A percentile compares a stretch with the other conserved stretches of the same genome.
Evolutionary conservation across 345 rosid genomes (phyloP).

Genomic region (Aquilaria malaccensis): DNA sequence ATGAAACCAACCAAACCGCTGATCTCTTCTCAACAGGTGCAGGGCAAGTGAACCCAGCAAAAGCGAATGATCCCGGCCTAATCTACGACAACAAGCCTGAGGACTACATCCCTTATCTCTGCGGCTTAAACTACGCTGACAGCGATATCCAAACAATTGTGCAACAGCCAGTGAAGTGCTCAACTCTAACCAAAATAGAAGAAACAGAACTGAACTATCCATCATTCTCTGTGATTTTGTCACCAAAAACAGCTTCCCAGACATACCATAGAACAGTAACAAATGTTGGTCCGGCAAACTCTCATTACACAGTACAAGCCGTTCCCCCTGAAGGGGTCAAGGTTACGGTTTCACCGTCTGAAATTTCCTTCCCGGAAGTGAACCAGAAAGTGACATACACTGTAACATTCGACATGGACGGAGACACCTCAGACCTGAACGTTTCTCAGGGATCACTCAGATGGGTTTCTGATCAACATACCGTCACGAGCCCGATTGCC

Average conservation of each 20-base stretch:
- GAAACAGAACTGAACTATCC: constrained; percentile 37
- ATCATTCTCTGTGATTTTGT: constrained; percentile 19
- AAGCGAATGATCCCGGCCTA: constrained; percentile 40
- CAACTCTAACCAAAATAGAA: constrained; percentile 8
- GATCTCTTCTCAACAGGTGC: constrained; percentile 34
- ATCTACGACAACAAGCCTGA: constrained; percentile 33
- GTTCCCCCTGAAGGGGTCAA: constrained; percentile 18
- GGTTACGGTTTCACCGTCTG: not conserved
- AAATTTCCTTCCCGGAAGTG: constrained; percentile 5
- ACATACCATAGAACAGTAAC: constrained; percentile 31
- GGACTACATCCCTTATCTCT: constrained; percentile 38
- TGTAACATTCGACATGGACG: constrained; percentile 10
- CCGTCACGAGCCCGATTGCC: constrained; percentile 17
- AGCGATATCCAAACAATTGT: constrained; percentile 15
- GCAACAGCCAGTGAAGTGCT: constrained; percentile 13
- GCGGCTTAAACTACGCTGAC: constrained; percentile 28
- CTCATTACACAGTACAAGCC: constrained; percentile 19
- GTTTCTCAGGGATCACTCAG: constrained; percentile 20
- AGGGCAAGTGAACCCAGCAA: constrained; percentile 48
- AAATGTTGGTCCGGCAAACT: constrained; percentile 29
- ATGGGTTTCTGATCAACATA: constrained; percentile 19
- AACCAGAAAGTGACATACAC: constrained; percentile 21
- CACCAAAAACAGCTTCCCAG: not conserved
- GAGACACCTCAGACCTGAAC: not conserved
- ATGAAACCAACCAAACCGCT: constrained; percentile 27